A percentile compares a stretch with the other conserved stretches of the same genome.
These are phyloP conservation scores for Tricholoma flavovirens DNA, from an alignment of 768 basidiomycete genomes.

Conservation along the genomic window DNA sequence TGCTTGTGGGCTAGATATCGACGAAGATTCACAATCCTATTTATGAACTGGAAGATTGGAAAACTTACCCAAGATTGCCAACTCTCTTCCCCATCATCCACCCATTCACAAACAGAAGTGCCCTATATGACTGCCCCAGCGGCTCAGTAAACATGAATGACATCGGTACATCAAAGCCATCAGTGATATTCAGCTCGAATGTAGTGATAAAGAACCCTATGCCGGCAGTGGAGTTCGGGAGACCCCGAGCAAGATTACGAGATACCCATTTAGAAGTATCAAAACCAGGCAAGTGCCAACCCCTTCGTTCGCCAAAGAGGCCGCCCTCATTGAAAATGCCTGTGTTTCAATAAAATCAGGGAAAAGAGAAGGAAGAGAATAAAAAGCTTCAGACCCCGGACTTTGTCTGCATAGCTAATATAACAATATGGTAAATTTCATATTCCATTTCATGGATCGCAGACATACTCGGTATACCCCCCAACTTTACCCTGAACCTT, in stretches of 20 bases:
- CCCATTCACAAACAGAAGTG: slow-evolving; percentile 74
- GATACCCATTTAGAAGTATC: slow-evolving; percentile 54
- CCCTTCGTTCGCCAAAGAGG: slow-evolving; percentile 60
- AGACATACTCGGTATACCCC: slow-evolving; percentile 55
- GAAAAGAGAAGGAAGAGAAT: not conserved
- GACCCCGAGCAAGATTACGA: slow-evolving; percentile 52
- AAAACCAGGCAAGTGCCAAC: slow-evolving; percentile 74
- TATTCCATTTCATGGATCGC: not conserved
- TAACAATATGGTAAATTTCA: not conserved
- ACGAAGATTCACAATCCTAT: not conserved
- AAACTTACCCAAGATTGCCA: slow-evolving; percentile 58
- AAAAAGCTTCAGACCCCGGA: slow-evolving; percentile 31
- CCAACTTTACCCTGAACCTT: slow-evolving; percentile 73
- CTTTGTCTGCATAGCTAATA: slow-evolving; percentile 74
- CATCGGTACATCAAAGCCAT: slow-evolving; percentile 58
- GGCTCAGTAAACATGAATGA: slow-evolving; percentile 67
- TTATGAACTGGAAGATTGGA: not conserved
- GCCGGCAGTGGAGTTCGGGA: slow-evolving; percentile 55
- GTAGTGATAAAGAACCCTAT: slow-evolving; percentile 80
- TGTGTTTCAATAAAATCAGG: not conserved
- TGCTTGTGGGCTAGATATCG: slow-evolving; percentile 52
- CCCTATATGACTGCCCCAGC: slow-evolving; percentile 60
- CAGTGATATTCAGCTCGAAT: slow-evolving; percentile 56
- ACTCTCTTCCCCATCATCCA: slow-evolving; percentile 87
- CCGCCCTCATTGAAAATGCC: slow-evolving; percentile 72